Base-by-base conservation (phyloP, 169 alveolate species). In the Plasmodium sp. region DNA sequence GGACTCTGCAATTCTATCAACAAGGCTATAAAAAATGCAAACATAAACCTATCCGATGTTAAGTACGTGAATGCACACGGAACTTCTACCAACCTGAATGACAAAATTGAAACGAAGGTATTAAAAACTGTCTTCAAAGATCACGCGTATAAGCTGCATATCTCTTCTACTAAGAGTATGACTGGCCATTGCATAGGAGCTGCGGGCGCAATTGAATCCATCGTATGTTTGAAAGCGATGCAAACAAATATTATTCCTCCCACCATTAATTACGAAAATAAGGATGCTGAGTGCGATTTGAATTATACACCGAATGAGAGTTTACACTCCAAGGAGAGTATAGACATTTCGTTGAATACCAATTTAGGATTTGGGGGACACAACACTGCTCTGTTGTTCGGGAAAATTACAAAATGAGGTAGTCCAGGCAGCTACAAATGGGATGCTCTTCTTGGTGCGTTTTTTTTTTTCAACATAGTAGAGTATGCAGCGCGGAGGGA, bases 111-210 rank as follows among this genome's bases (percentile, higher is more conserved):
- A 95, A 96, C 97, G 1, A 71, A 34, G 7, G 97, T 95, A 43
- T 82, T 94, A 48, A 96, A 96, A 80, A 94, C 83, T 56, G 97
- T 95, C 36, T 94, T 94, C 80, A 95, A 92, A 2, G 95, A 84
- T 34, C 96, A 81, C 51, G 97, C 97, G 10, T 94, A 83, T 83
- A 95, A 93, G 67, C 90, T 96, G 80, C 90, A 94, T 84, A 81
- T 96, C 22, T 94, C 97, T 14, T 96, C 97, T 2, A 94, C 97
- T 9, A 96, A 96, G 92, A 86, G 96, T 74, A 96, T 96, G 97
- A 96, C 97, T 31, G 97, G 97, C 2, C 97, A 96, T 92, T 95
- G 97, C 48, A 91, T 96, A 73, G 97, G 97, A 7, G 97, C 96
- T 9, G 95, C 97, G 0, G 97, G 97, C 1, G 97, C 96, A 4